These are phyloP conservation scores for Penicillium roqueforti DNA, from an alignment of 495 filamentous ascomycete genomes.

Conservation along the genomic window DNA sequence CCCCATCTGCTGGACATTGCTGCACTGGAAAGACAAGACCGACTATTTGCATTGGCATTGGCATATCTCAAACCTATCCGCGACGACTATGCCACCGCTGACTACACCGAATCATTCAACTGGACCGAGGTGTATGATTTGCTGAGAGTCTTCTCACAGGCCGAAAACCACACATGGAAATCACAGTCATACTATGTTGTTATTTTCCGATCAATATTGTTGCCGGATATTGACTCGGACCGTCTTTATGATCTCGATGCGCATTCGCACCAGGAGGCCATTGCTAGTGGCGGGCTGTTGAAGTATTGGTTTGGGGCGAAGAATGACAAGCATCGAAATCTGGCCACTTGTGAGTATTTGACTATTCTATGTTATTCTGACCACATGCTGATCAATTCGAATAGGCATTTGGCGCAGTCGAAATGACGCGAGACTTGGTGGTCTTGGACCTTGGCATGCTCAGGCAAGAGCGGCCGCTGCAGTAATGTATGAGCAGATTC, in stretches of 20 bases:
- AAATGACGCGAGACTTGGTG: slow-evolving; percentile 65
- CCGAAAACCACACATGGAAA: slow-evolving; percentile 55
- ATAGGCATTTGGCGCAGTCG: slow-evolving; percentile 63
- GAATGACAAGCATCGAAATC: slow-evolving; percentile 58
- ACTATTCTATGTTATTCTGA: background rate
- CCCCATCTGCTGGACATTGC: slow-evolving; percentile 68
- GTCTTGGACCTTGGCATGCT: slow-evolving; percentile 54
- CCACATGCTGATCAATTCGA: background rate
- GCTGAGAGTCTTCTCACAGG: slow-evolving; percentile 39
- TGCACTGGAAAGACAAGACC: slow-evolving; percentile 57
- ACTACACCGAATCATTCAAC: slow-evolving; percentile 74
- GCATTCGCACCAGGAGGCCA: slow-evolving; percentile 73
- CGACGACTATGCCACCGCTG: slow-evolving; percentile 69
- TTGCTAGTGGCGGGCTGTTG: slow-evolving; percentile 71
- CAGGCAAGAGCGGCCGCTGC: slow-evolving; percentile 33
- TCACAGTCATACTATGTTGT: slow-evolving; percentile 73
- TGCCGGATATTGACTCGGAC: slow-evolving; percentile 54
- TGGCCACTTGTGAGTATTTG: slow-evolving; percentile 61
- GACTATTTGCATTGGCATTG: slow-evolving; percentile 67
- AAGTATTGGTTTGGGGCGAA: slow-evolving; percentile 85
- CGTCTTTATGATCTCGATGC: slow-evolving; percentile 66
- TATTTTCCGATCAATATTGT: slow-evolving; percentile 69
- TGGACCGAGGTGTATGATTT: slow-evolving; percentile 59
- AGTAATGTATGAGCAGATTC: slow-evolving; percentile 53
- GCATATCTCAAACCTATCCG: slow-evolving; percentile 56